Evolutionary conservation across 306 rosid genomes (phyloP).

Genomic region (Mucuna pruriens): DNA sequence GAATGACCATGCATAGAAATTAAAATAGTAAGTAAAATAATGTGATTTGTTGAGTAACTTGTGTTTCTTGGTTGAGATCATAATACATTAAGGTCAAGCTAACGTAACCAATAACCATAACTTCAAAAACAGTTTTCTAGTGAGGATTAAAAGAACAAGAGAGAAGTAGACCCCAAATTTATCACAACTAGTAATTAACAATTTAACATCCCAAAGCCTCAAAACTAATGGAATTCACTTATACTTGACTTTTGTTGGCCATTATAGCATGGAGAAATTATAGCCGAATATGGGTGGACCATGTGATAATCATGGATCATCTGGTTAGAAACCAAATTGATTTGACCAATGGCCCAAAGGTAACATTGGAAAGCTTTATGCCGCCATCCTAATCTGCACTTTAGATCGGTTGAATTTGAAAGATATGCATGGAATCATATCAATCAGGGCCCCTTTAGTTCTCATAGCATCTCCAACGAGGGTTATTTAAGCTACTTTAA

Average conservation of each 20-base stretch:
- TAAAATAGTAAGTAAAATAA: too few species aligned
- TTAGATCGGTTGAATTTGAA: constrained; percentile 46
- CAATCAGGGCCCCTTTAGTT: background rate
- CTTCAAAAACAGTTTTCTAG: background rate
- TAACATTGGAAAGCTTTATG: constrained; percentile 31
- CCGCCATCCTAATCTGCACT: constrained; percentile 47
- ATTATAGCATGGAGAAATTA: constrained; percentile 16
- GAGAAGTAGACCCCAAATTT: background rate
- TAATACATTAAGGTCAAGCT: background rate
- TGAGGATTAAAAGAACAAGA: too few species aligned
- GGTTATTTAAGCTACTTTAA: background rate
- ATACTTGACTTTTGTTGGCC: constrained; percentile 13
- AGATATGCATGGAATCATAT: background rate
- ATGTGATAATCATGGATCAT: constrained; percentile 17
- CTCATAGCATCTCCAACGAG: background rate
- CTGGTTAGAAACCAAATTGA: constrained; percentile 16
- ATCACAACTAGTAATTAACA: background rate
- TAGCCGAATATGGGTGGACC: constrained; percentile 44
- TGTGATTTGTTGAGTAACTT: too few species aligned
- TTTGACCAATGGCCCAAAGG: constrained; percentile 35
- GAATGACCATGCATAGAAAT: too few species aligned
- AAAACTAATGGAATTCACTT: background rate
- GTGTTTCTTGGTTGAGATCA: background rate
- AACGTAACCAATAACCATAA: background rate
- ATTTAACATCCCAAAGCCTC: background rate